Evolutionary conservation across 2,329 filamentous ascomycete genomes (phyloP).

Genomic region (Madurella fahalii): DNA sequence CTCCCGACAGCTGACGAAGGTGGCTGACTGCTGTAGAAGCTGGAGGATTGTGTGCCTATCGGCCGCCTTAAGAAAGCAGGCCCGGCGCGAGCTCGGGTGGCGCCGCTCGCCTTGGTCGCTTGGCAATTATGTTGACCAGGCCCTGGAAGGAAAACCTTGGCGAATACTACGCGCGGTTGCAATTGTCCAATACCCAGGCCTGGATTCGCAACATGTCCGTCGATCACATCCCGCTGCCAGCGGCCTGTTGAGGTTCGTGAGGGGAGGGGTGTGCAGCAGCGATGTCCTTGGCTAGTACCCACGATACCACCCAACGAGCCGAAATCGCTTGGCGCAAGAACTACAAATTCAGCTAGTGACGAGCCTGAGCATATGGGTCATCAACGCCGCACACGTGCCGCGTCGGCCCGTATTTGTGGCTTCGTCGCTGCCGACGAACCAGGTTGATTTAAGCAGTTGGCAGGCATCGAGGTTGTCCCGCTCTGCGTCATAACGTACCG

Average conservation of each 20-base stretch:
- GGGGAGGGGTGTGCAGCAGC: not conserved
- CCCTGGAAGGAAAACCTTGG: conserved; percentile 1
- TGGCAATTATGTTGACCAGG: not conserved
- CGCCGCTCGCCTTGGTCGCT: not conserved
- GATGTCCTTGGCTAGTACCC: not conserved
- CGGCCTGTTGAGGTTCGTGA: not conserved
- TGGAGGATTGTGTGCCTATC: not conserved
- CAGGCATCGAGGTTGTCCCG: too few relatives aligned
- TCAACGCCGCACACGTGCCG: not conserved
- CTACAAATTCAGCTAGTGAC: not conserved
- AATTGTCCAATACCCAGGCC: not conserved
- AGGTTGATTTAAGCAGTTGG: too few relatives aligned
- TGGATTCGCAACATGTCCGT: conserved; percentile 4
- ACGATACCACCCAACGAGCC: not conserved
- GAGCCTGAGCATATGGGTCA: not conserved
- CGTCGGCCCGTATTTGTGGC: not conserved
- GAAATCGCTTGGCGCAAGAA: not conserved
- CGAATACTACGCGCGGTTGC: conserved; percentile 8
- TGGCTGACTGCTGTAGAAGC: not conserved
- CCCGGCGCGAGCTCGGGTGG: not conserved
- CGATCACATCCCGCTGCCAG: not conserved
- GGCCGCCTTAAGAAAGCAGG: not conserved
- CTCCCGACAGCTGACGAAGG: not conserved
- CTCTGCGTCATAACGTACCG: too few relatives aligned
- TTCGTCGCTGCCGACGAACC: not conserved